Percentiles rank a stretch among this genome's conserved stretches.
phyloP scores from a whole-genome alignment of 2,329 filamentous ascomycete species.

The Sclerotinia trifoliorum region DNA sequence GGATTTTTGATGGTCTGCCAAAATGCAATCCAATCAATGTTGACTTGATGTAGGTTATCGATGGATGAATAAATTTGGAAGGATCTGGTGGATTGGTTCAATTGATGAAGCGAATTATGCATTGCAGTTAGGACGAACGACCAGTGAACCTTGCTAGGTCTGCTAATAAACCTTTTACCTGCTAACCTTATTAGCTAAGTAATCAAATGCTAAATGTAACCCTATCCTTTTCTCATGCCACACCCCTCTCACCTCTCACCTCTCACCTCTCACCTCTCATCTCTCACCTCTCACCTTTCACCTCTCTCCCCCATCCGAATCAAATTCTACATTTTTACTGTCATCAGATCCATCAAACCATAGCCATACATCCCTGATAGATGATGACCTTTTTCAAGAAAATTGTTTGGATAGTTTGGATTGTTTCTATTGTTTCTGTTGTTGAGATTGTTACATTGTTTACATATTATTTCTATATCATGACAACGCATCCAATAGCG shows the following conservation, averaged over 20 bases:
- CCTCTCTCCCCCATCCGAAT: background rate
- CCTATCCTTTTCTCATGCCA: background rate
- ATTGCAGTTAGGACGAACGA: background rate
- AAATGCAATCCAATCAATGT: conserved; percentile 11
- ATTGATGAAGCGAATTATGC: conserved; percentile 16
- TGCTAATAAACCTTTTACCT: background rate
- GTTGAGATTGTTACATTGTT: background rate
- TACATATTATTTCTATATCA: background rate
- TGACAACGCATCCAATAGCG: conserved; percentile 11
- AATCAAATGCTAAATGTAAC: background rate
- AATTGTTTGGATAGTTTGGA: background rate
- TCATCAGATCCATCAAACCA: background rate
- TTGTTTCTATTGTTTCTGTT: background rate
- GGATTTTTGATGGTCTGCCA: background rate
- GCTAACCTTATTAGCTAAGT: background rate
- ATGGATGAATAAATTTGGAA: background rate
- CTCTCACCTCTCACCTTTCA: too few species aligned
- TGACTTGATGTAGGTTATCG: background rate
- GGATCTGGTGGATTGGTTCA: background rate
- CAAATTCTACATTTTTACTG: background rate
- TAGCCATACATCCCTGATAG: background rate
- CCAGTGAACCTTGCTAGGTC: too few species aligned
- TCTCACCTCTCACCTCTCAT: too few species aligned
- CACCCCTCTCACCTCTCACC: background rate
- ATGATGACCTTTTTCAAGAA: background rate